A percentile compares a stretch with the other conserved stretches of the same genome.
These are phyloP conservation scores for Jacaranda mimosifolia DNA, from an alignment of 257 asterid genomes.

Conservation along the genomic window DNA sequence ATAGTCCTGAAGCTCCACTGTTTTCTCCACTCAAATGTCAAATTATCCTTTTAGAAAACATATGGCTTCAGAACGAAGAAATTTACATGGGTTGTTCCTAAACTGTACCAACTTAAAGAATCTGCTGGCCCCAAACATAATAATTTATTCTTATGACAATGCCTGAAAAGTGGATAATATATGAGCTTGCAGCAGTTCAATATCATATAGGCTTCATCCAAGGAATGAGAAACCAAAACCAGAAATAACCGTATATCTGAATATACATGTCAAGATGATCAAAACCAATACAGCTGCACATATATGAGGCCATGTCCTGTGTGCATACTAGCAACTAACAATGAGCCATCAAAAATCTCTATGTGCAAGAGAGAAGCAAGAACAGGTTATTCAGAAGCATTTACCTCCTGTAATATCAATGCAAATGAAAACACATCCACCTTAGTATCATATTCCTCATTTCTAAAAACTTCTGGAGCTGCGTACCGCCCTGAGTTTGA, in stretches of 20 bases:
- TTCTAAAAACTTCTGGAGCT: conserved; percentile 90
- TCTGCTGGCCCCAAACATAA: neutral
- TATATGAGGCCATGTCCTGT: conserved; percentile 5
- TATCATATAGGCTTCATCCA: neutral
- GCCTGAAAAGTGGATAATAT: neutral
- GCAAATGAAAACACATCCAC: conserved; percentile 95
- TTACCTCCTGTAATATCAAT: conserved; percentile 85
- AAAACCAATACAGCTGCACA: conserved; percentile 15
- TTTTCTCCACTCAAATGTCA: conserved; percentile 8
- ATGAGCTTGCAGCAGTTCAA: neutral
- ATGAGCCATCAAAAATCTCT: conserved; percentile 30
- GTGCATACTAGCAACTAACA: neutral
- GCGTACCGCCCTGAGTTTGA: conserved; percentile 71
- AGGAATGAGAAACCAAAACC: neutral
- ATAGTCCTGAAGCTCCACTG: neutral
- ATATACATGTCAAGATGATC: conserved; percentile 5
- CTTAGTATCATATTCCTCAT: conserved; percentile 83
- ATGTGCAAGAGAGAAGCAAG: conserved; percentile 21
- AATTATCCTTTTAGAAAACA: neutral
- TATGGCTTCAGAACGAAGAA: neutral
- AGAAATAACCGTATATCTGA: neutral
- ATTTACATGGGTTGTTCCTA: neutral
- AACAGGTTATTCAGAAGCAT: conserved; percentile 35
- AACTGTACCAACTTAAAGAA: neutral
- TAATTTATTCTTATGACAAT: neutral